phyloP scores from a whole-genome alignment of 208 protist species.

The Spongospora subterranea region DNA sequence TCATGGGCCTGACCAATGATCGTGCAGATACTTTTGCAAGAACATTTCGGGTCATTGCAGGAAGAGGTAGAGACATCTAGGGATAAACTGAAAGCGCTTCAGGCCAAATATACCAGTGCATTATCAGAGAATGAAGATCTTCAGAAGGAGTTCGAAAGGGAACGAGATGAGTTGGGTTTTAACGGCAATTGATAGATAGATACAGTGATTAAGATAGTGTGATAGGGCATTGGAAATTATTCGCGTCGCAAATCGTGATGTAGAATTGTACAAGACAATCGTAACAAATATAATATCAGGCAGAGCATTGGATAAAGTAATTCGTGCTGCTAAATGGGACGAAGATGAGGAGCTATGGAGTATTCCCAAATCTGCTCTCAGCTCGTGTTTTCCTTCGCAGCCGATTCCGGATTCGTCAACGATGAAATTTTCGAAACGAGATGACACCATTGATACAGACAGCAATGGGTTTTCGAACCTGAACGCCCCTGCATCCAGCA shows the following conservation, averaged over 20 bases:
- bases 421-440: not conserved
- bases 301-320: not conserved
- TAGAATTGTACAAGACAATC: constrained; percentile 52
- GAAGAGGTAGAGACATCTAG: constrained; percentile 25
- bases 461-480: not conserved
- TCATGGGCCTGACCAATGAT: not conserved
- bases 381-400: not conserved
- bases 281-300: not conserved
- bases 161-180: constrained; percentile 62
- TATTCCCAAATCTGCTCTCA: not conserved
- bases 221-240: constrained; percentile 24
- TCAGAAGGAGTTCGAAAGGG: constrained; percentile 71
- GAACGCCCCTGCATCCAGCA: not conserved
- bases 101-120: constrained; percentile 65
- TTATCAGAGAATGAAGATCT: constrained; percentile 71
- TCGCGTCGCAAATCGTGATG: not conserved
- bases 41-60: constrained; percentile 13
- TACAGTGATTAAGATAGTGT: not conserved
- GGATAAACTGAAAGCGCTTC: constrained; percentile 70
- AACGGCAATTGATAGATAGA: not conserved
- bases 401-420: not conserved
- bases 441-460: not conserved
- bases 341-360: not conserved
- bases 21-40: not conserved
- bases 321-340: not conserved